Percentiles rank a stretch among this genome's conserved stretches.
Conservation (phyloP, 78 protist species). For the Dictyostelium intermedium region DNA sequence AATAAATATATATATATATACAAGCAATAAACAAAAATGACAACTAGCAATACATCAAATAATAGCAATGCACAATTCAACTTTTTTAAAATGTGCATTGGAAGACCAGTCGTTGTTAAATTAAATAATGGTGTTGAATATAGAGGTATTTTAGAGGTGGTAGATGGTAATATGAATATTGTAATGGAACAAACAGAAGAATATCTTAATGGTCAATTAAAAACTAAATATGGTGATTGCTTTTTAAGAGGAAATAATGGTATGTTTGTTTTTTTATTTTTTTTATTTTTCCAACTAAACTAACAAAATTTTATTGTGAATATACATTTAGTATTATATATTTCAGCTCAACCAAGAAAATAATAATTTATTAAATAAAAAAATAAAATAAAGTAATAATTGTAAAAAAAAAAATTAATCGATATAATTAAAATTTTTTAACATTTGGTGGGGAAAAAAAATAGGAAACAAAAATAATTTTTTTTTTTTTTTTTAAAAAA, state of each 20-base stretch:
- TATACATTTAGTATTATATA: conserved; percentile 47
- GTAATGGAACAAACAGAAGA: conserved; percentile 98
- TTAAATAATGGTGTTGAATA: conserved; percentile 96
- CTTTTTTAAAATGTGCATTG: conserved; percentile 91
- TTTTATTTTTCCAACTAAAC: not conserved
- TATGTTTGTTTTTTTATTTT: conserved; percentile 9
- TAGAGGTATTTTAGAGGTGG: conserved; percentile 94
- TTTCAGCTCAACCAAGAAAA: conserved; percentile 71
- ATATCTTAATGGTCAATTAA: conserved; percentile 91
- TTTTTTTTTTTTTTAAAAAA: not conserved
- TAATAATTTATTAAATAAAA: not conserved
- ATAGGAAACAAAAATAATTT: not conserved
- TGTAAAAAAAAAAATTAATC: not conserved
- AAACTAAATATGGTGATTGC: conserved; percentile 93
- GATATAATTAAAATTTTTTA: not conserved
- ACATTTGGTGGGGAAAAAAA: not conserved
- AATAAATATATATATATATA: not conserved
- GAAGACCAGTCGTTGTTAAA: conserved; percentile 97
- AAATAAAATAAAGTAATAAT: not conserved
- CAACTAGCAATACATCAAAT: conserved; percentile 13
- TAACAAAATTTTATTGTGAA: not conserved
- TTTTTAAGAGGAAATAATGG: conserved; percentile 97
- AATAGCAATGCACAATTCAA: conserved; percentile 76
- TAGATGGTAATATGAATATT: conserved; percentile 97
- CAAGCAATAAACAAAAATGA: not conserved